phyloP scores from a whole-genome alignment of 768 basidiomycete species.

The Hemileccinum impolitum region DNA sequence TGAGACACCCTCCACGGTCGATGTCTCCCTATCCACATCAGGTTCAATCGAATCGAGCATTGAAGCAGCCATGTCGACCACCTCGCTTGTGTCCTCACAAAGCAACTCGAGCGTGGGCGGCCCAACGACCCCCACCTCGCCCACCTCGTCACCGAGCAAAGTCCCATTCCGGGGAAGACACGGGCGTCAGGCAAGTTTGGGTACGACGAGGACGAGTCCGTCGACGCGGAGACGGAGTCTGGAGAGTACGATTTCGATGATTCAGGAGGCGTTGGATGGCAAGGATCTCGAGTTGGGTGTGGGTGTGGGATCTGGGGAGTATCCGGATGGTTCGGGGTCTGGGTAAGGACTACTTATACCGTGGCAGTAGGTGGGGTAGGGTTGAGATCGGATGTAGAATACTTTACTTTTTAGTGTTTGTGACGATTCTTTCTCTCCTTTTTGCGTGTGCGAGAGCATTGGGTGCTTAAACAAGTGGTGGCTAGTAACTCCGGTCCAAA shows the following conservation, averaged over 20 bases:
- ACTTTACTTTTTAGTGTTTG: too few relatives aligned
- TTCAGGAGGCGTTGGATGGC: conserved; percentile 89
- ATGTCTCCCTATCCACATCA: conserved; percentile 45
- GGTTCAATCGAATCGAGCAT: conserved; percentile 43
- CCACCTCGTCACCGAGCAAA: conserved; percentile 43
- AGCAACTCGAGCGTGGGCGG: conserved; percentile 22
- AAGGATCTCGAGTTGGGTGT: conserved; percentile 38
- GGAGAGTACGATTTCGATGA: conserved; percentile 94
- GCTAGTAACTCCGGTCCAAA: too few relatives aligned
- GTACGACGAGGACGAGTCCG: conserved; percentile 89
- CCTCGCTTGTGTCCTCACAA: conserved; percentile 23
- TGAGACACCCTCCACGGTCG: conserved; percentile 44
- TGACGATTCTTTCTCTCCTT: too few relatives aligned
- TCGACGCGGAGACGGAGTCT: conserved; percentile 88
- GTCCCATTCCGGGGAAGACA: conserved; percentile 65
- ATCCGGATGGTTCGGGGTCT: neutral
- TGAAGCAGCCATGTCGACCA: conserved; percentile 23
- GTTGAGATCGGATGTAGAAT: neutral
- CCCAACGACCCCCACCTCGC: conserved; percentile 29
- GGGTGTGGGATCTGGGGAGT: neutral
- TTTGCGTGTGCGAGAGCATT: too few relatives aligned
- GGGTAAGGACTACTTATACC: neutral
- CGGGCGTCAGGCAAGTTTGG: conserved; percentile 55
- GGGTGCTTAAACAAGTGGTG: too few relatives aligned
- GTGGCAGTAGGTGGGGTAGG: neutral